Evolutionary conservation across 2,329 filamentous ascomycete species (phyloP).

Genomic region (Furcasterigmium sp.): DNA sequence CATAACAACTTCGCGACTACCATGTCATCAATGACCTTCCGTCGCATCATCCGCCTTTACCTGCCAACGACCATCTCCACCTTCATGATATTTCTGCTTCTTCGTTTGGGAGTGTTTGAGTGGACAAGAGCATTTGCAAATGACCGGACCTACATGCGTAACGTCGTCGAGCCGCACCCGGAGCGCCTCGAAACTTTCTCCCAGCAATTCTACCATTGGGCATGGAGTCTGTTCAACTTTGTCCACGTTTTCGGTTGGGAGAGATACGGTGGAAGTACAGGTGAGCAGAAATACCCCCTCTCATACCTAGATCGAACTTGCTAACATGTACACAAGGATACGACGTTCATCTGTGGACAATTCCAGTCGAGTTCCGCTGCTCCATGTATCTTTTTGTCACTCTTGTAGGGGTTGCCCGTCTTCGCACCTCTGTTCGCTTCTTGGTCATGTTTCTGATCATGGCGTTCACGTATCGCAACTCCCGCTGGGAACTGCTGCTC

Average conservation of each 20-base stretch:
- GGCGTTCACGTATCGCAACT: slow-evolving; percentile 39
- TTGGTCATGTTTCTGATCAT: slow-evolving; percentile 33
- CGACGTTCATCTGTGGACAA: slow-evolving; percentile 58
- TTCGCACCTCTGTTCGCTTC: slow-evolving; percentile 37
- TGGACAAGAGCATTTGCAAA: slow-evolving; percentile 39
- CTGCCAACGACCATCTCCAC: slow-evolving; percentile 46
- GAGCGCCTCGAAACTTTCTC: slow-evolving; percentile 26
- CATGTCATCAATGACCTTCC: slow-evolving; percentile 46
- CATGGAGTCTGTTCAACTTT: slow-evolving; percentile 41
- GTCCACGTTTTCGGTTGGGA: slow-evolving; percentile 47
- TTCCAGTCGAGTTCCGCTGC: slow-evolving; percentile 55
- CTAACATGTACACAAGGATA: slow-evolving; percentile 29
- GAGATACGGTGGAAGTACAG: slow-evolving; percentile 38
- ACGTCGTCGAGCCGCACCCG: slow-evolving; percentile 44
- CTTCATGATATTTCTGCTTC: slow-evolving; percentile 36
- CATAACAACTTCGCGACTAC: slow-evolving; percentile 34
- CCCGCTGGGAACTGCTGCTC: slow-evolving; percentile 49
- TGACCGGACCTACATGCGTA: slow-evolving; percentile 37
- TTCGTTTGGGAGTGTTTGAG: slow-evolving; percentile 42
- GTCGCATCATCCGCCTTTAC: slow-evolving; percentile 46
- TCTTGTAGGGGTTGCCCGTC: slow-evolving; percentile 42
- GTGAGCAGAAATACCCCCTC: slow-evolving; percentile 18
- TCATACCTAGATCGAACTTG: slow-evolving; percentile 11
- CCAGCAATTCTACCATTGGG: slow-evolving; percentile 41
- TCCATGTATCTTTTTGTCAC: slow-evolving; percentile 53